These are phyloP conservation scores for Saccharomyces hybrid DNA, from an alignment of 1,139 yeast species.

Conservation along the genomic window DNA sequence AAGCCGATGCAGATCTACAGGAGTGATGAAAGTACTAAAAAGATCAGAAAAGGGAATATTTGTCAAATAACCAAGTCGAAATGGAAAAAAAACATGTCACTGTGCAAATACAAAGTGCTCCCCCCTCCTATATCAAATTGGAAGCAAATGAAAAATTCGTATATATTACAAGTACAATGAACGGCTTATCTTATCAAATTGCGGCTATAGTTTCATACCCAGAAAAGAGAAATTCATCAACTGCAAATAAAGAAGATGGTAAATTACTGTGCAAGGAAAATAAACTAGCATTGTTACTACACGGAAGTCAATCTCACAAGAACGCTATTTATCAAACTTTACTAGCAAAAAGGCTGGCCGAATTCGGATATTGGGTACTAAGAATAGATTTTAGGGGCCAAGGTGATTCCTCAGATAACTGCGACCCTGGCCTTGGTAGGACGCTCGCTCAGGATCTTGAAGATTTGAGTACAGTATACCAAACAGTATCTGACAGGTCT, in stretches of 20 bases:
- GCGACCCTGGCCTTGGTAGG: slow-evolving; percentile 42
- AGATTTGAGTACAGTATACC: slow-evolving; percentile 47
- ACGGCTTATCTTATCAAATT: slow-evolving; percentile 24
- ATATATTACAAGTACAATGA: slow-evolving; percentile 16
- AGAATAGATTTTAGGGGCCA: slow-evolving; percentile 83
- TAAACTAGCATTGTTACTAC: slow-evolving; percentile 43
- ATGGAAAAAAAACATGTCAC: not conserved
- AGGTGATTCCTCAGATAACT: slow-evolving; percentile 63
- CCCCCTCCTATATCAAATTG: slow-evolving; percentile 12
- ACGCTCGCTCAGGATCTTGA: slow-evolving; percentile 53
- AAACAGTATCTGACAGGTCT: not conserved
- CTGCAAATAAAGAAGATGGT: not conserved
- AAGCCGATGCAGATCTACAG: not conserved
- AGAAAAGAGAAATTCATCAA: slow-evolving; percentile 2
- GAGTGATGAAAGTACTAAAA: not conserved
- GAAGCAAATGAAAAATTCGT: slow-evolving; percentile 16
- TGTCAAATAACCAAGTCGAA: not conserved
- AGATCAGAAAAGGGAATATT: not conserved
- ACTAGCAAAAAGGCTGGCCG: slow-evolving; percentile 55
- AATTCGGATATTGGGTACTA: slow-evolving; percentile 53
- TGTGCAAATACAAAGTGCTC: not conserved
- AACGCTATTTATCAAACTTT: slow-evolving; percentile 65
- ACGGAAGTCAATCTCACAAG: slow-evolving; percentile 83
- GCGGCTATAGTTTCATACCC: slow-evolving; percentile 34
- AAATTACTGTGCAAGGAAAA: slow-evolving; percentile 8